Conservation (phyloP, 106 monocot species). For the Chionographis japonica region DNA sequence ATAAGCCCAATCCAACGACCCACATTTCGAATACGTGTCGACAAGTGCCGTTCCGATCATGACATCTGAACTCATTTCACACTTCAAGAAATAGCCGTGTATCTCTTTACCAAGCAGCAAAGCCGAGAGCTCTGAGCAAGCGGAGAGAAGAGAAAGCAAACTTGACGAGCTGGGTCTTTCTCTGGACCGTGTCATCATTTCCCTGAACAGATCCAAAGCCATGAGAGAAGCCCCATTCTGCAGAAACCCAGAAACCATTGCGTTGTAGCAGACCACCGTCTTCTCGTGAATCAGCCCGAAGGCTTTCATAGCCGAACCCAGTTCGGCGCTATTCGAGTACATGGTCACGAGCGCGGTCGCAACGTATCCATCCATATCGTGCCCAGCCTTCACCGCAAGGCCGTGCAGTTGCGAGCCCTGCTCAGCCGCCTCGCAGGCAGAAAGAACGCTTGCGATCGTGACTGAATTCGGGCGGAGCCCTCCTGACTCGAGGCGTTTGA, state of each 20-base stretch:
- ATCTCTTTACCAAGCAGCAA: constrained; percentile 26
- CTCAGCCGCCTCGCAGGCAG: constrained; percentile 14
- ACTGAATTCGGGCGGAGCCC: constrained; percentile 28
- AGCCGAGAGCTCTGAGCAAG: constrained; percentile 23
- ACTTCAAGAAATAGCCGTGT: constrained; percentile 31
- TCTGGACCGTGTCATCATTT: constrained; percentile 4
- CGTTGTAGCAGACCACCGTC: constrained; percentile 31
- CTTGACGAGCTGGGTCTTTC: constrained; percentile 22
- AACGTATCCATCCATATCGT: constrained; percentile 21
- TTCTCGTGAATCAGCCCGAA: constrained; percentile 13
- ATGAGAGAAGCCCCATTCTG: constrained; percentile 5
- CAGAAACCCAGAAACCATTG: constrained; percentile 35
- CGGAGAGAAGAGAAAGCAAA: constrained; percentile 25
- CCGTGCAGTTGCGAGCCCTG: constrained; percentile 34
- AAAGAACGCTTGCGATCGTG: constrained; percentile 27
- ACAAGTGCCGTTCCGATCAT: constrained; percentile 27
- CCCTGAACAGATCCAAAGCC: constrained; percentile 28
- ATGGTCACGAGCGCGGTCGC: constrained; percentile 30
- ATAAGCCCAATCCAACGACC: constrained; percentile 7
- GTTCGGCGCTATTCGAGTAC: constrained; percentile 22
- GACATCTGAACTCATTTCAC: constrained; percentile 6
- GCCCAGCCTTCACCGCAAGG: constrained; percentile 17
- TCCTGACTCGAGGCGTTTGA: constrained; percentile 7
- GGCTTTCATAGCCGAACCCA: constrained; percentile 15
- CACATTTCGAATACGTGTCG: constrained; percentile 39